Conservation (phyloP, 2,329 filamentous ascomycete species). For the Stemphylium vesicarium region DNA sequence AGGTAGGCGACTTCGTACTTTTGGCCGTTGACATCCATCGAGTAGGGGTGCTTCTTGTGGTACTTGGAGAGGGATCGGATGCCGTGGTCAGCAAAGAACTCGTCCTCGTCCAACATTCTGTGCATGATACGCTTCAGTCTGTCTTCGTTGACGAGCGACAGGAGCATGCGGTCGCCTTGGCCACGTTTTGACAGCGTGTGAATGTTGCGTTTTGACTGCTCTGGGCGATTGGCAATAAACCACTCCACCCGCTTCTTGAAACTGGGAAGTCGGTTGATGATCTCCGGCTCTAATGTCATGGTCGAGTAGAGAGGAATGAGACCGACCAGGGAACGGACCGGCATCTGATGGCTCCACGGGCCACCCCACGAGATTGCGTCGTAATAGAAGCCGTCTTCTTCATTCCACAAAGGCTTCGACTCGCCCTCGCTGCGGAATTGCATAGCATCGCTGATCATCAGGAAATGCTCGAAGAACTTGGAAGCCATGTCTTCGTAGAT, state of each 20-base stretch:
- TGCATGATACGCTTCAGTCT: constrained; percentile 87
- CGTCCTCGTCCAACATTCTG: constrained; percentile 91
- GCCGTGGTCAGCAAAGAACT: constrained; percentile 89
- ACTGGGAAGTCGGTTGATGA: constrained; percentile 87
- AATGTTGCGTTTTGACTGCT: constrained; percentile 91
- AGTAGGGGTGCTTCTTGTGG: constrained; percentile 87
- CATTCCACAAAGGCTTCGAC: constrained; percentile 92
- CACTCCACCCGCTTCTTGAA: constrained; percentile 94
- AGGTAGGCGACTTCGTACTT: constrained; percentile 87
- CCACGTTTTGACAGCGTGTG: constrained; percentile 89
- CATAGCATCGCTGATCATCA: constrained; percentile 98
- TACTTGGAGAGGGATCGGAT: constrained; percentile 91
- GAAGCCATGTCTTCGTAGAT: constrained; percentile 97
- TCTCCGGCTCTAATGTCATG: constrained; percentile 88
- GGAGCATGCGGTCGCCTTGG: constrained; percentile 84
- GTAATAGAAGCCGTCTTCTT: constrained; percentile 97
- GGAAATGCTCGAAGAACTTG: constrained; percentile 99
- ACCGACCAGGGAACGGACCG: constrained; percentile 88
- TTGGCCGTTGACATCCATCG: constrained; percentile 95
- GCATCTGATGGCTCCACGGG: constrained; percentile 90
- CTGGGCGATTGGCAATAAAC: constrained; percentile 88
- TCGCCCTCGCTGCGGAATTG: constrained; percentile 69
- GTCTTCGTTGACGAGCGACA: constrained; percentile 91
- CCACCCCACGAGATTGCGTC: constrained; percentile 97
- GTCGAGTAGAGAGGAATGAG: constrained; percentile 93